These are phyloP conservation scores for Coniferiporia weirii DNA, from an alignment of 1,284 basidiomycete genomes.

Conservation along the genomic window DNA sequence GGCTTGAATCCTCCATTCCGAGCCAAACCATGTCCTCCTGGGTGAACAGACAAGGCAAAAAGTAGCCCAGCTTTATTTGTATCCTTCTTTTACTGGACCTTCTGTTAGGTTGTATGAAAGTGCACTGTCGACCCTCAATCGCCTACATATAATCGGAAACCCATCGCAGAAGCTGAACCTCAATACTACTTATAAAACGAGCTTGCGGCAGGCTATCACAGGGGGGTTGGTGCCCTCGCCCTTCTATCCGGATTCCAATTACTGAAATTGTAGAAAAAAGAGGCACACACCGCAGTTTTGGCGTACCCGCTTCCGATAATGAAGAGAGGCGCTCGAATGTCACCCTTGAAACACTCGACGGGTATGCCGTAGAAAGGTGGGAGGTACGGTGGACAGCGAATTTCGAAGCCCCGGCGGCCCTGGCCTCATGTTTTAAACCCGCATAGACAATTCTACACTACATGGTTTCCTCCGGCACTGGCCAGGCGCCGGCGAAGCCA, in stretches of 20 bases:
- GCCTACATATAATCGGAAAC: constrained; percentile 71
- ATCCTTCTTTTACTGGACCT: constrained; percentile 13
- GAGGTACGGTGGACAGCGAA: constrained; percentile 54
- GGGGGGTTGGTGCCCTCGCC: constrained; percentile 64
- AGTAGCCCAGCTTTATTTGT: constrained; percentile 40
- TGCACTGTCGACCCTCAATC: constrained; percentile 59
- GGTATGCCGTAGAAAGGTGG: constrained; percentile 89
- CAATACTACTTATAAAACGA: constrained; percentile 75
- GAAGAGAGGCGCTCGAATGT: constrained; percentile 52
- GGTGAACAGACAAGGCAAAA: constrained; percentile 71
- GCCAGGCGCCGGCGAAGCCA: constrained; percentile 61
- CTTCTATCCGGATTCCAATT: not conserved
- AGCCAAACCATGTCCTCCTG: constrained; percentile 75
- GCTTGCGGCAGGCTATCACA: constrained; percentile 83
- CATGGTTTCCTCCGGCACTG: constrained; percentile 93
- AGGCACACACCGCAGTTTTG: constrained; percentile 88
- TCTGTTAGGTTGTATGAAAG: constrained; percentile 64
- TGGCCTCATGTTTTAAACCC: constrained; percentile 7
- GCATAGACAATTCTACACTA: constrained; percentile 91
- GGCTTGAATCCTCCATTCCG: constrained; percentile 79
- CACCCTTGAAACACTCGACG: constrained; percentile 67
- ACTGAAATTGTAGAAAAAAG: constrained; percentile 35
- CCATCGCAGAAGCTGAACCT: constrained; percentile 58
- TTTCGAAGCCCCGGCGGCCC: constrained; percentile 3
- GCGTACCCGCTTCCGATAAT: constrained; percentile 64